Percentiles rank a stretch among this genome's conserved stretches.
Conservation (phyloP, 495 filamentous ascomycete species). For the Annulohypoxylon stygium region DNA sequence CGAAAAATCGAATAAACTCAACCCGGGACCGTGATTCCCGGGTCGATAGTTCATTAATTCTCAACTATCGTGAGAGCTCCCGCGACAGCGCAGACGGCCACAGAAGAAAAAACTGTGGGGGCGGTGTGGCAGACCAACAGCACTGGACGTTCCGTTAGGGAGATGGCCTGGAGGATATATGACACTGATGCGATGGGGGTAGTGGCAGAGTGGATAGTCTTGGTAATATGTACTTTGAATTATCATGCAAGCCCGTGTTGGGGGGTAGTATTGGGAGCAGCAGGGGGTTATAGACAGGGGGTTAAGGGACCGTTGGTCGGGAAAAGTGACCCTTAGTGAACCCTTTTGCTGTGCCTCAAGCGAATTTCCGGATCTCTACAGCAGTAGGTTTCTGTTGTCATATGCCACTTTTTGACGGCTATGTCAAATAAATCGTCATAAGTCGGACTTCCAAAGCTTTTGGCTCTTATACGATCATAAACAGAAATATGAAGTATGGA, state of each 20-base stretch:
- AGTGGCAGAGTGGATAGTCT: slow-evolving; percentile 46
- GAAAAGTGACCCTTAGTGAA: slow-evolving; percentile 37
- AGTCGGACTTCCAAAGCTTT: slow-evolving; percentile 12
- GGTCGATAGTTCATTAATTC: slow-evolving; percentile 30
- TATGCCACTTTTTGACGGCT: slow-evolving; percentile 34
- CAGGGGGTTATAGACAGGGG: slow-evolving; percentile 41
- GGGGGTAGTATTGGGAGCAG: slow-evolving; percentile 42
- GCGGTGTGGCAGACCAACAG: slow-evolving; percentile 41
- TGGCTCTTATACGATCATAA: slow-evolving; percentile 23
- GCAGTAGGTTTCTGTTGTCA: slow-evolving; percentile 18
- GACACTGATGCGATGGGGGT: slow-evolving; percentile 49
- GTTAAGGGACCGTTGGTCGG: slow-evolving; percentile 39
- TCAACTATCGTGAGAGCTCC: slow-evolving; percentile 44
- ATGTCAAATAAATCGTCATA: slow-evolving; percentile 20
- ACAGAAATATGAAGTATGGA: neutral
- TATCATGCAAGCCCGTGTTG: slow-evolving; percentile 49
- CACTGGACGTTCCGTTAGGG: slow-evolving; percentile 37
- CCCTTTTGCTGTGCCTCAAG: slow-evolving; percentile 33
- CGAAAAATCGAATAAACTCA: slow-evolving; percentile 34
- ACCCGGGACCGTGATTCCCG: slow-evolving; percentile 34
- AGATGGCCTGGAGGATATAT: slow-evolving; percentile 50
- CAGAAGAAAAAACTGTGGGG: slow-evolving; percentile 44
- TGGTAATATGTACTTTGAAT: slow-evolving; percentile 47
- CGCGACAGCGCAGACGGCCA: slow-evolving; percentile 37
- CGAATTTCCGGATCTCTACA: slow-evolving; percentile 38